Base-by-base conservation (phyloP, 2,329 filamentous ascomycete species). In the Epichloe glyceriae region DNA sequence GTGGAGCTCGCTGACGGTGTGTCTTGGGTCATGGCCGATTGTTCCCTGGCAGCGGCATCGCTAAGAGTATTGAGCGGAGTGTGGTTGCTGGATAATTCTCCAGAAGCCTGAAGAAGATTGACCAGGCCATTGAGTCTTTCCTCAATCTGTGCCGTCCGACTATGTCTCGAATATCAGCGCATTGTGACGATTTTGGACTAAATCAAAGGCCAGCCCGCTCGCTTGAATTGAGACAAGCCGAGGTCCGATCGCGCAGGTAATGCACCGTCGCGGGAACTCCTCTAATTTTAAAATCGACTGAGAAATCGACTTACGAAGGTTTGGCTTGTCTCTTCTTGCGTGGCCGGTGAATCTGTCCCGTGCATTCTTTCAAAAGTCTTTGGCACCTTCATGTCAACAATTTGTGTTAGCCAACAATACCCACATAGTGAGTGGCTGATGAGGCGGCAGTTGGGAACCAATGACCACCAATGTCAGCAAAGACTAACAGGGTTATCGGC, bases 281-380 rank as follows among this genome's bases (percentile, higher is more conserved):
- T 40, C 3, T 12, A 8, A 22, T 26, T 20, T 44, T 6, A 20
- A 4, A 44, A n/a, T 3, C 14, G 35, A n/a, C 35, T 14, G 41
- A 34, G 12, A 33, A n/a, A 43, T 15, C 20, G 19, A 69, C 73
- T 67, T 62, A 76, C 74, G 73, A 76, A 34, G 72, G 70, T 52
- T 72, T 75, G 35, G 63, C 64, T 34, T 72, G 69, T 55, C 74
- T 66, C 64, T 76, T 77, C 61, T 77, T 77, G 33, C 74, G 67
- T 3, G 72, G 72, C 22, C 67, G 69, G 56, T 74, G 73, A 26
- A 74, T 60, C 55, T 77, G 73, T 11, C 63, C 64, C 0, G 65
- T 61, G 53, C 74, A 77, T 35, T 70, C 67, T 54, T 76, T 77
- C 38, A 67, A 65, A 5, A 77, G 61, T 14, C 74, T 64, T 52